Conservation (phyloP, 2,329 filamentous ascomycete genomes). For the Neoscytalidium dimidiatum region DNA sequence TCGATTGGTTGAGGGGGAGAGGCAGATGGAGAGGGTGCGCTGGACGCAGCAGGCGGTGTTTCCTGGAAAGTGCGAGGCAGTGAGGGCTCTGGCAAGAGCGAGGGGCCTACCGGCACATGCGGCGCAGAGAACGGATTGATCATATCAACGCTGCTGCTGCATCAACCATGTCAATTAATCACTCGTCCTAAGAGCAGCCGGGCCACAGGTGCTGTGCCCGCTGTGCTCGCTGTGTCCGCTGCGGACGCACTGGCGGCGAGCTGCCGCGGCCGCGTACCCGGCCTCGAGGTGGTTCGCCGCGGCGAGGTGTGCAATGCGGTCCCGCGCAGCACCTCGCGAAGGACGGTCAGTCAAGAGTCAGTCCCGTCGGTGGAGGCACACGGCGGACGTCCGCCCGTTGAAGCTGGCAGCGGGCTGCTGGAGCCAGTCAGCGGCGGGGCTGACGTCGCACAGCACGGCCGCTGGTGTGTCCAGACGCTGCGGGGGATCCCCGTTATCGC, state of each 20-base stretch:
- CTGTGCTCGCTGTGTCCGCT: neutral
- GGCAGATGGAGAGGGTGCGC: neutral
- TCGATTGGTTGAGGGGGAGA: conserved; percentile 6
- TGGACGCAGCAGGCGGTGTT: conserved; percentile 3
- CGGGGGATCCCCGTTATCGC: conserved; percentile 11
- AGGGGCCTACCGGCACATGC: conserved; percentile 5
- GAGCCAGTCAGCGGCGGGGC: neutral
- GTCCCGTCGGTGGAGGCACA: neutral
- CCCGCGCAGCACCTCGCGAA: neutral
- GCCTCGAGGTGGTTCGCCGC: neutral
- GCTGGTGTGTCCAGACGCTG: neutral
- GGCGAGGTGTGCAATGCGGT: neutral
- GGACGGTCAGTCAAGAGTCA: too few relatives aligned
- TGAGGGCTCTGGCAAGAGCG: neutral
- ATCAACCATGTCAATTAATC: conserved; percentile 17
- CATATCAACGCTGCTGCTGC: conserved; percentile 13
- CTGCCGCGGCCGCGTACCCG: neutral
- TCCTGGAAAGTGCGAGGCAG: conserved; percentile 17
- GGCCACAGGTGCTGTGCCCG: neutral
- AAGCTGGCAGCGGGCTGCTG: neutral
- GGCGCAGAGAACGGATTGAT: conserved; percentile 9
- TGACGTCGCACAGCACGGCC: neutral
- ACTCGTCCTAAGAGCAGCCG: neutral
- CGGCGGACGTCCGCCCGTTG: conserved; percentile 2
- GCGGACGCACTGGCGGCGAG: neutral